phyloP scores from a whole-genome alignment of 2,329 filamentous ascomycete genomes.

The Sclerotinia spermophila region DNA sequence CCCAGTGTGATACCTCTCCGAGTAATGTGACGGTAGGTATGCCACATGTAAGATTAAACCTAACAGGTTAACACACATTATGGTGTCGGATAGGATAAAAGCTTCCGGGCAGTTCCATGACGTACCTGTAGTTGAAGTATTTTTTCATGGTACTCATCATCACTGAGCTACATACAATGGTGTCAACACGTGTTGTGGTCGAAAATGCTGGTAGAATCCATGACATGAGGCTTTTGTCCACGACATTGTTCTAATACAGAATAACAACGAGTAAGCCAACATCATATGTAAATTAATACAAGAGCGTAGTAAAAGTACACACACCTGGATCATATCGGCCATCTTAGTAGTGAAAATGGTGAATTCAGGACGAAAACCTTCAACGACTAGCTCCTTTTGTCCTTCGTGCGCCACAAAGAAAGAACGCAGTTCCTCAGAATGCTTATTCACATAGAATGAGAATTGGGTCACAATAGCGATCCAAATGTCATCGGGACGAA shows the following conservation, averaged over 20 bases:
- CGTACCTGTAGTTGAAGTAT: neutral
- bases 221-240: neutral
- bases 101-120: neutral
- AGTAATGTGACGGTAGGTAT: neutral
- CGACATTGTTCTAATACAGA: neutral
- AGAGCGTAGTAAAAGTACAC: neutral
- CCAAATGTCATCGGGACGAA: neutral
- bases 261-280: neutral
- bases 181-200: neutral
- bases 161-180: neutral
- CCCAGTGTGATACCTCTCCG: neutral
- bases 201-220: neutral
- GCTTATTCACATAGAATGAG: neutral
- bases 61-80: neutral
- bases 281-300: neutral
- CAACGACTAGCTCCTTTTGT: neutral
- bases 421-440: neutral
- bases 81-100: neutral
- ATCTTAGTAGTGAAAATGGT: neutral
- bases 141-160: neutral
- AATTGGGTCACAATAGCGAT: neutral
- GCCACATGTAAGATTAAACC: rapidly evolving
- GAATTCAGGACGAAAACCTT: neutral
- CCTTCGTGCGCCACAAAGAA: neutral
- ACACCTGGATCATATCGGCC: neutral